Percentiles rank a stretch among this genome's conserved stretches.
Evolutionary conservation across 139 green algal genomes (phyloP).

Genomic region (Limnomonas spitsbergensis): DNA sequence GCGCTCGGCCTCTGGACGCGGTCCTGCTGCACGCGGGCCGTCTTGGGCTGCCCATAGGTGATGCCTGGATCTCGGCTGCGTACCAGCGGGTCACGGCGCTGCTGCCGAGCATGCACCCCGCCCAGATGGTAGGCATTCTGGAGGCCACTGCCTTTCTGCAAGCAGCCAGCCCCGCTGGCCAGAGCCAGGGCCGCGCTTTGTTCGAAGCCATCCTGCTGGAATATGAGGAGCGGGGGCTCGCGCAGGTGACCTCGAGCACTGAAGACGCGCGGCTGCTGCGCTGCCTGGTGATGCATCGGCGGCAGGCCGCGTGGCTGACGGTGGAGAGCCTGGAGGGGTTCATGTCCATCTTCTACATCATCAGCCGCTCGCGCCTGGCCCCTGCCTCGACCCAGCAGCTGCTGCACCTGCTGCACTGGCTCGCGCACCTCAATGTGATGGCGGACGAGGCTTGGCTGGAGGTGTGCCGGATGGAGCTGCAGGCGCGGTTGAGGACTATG

Average conservation of each 20-base stretch:
- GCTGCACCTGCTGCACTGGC: background rate
- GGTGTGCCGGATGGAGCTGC: background rate
- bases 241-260: background rate
- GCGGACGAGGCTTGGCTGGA: background rate
- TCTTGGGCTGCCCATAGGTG: background rate
- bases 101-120: background rate
- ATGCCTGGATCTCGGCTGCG: background rate
- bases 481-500: background rate
- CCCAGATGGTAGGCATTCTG: too few species aligned
- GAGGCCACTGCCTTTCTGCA: too few species aligned
- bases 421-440: background rate
- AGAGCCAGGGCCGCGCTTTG: background rate
- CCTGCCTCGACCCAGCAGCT: background rate
- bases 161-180: too few species aligned
- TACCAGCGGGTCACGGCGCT: background rate
- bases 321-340: background rate
- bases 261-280: conserved; percentile 1
- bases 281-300: conserved; percentile 1
- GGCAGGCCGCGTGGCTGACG: background rate
- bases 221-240: background rate
- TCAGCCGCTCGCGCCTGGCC: background rate
- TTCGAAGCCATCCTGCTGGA: background rate
- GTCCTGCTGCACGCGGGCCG: background rate
- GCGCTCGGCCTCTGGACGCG: background rate
- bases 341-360: background rate